Base-by-base conservation (phyloP, 257 asterid species). In the Rehmannia glutinosa region DNA sequence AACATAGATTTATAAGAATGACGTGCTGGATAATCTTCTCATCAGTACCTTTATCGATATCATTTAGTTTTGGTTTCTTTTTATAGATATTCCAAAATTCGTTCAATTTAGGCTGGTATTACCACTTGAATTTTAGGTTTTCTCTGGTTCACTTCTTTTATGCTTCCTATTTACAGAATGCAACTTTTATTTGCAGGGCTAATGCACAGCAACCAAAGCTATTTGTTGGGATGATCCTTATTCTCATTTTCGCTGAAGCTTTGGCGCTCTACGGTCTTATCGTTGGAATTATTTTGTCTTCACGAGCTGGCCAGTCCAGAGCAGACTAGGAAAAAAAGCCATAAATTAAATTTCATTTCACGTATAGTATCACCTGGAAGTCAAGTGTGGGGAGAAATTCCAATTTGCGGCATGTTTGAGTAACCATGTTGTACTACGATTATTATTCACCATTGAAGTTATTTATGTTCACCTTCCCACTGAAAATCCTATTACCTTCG, bases 301-400 rank as follows among this genome's bases (percentile, higher is more conserved):
- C 93, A 3, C 80, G 93, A 30, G 93, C 93, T 74, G 93, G 93
- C 73, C 93, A 86, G 75, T 86, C 93, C 65, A 81, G 93, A 74
- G 90, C 93, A 5, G 93, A 86, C 53, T 86, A 79, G 80, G 38
- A 41, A 66, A 25, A 45, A 45, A 16, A 4, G 52, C 64, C 36
- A 5, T 17, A 7, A 3, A 8, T 55, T 55, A 55, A 54, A 41
- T 62, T 57, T 46, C 35, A 33, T 27, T 32, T 30, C 56, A n/a
- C n/a, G n/a, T n/a, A n/a, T n/a, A n/a, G n/a, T n/a, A n/a, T n/a
- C n/a, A n/a, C n/a, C n/a, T n/a, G n/a, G n/a, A n/a, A n/a, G n/a
- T n/a, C n/a, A n/a, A 53, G 70, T 70, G 62, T 50, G 10, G 35
- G 74, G 74, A 68, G 56, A 66, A 68, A 62, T 62, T 47, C 72